These are phyloP conservation scores for Hammondia hammondi DNA, from an alignment of 169 alveolate genomes.

Conservation along the genomic window DNA sequence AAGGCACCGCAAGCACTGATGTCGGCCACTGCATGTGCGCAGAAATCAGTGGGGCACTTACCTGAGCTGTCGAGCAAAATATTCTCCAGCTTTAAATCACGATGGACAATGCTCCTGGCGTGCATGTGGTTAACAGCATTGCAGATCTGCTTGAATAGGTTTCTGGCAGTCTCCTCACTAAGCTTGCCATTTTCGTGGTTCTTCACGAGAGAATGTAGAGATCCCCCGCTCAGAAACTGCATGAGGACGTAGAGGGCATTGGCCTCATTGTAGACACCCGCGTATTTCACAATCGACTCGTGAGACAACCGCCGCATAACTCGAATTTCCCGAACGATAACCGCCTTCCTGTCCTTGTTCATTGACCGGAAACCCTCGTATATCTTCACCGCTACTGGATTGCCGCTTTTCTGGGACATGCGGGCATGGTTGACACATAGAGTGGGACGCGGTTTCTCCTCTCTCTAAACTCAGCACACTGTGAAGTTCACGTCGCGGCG, in stretches of 20 bases:
- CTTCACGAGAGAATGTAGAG: conserved; percentile 82
- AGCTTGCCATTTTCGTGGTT: conserved; percentile 79
- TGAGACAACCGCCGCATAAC: conserved; percentile 80
- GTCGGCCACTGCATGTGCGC: background rate
- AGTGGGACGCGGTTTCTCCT: too few relatives aligned
- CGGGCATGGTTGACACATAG: too few relatives aligned
- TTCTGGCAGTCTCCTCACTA: conserved; percentile 80
- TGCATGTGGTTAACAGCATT: conserved; percentile 82
- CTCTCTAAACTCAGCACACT: too few relatives aligned
- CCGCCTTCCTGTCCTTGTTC: conserved; percentile 81
- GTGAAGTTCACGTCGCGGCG: too few relatives aligned
- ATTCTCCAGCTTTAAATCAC: conserved; percentile 89
- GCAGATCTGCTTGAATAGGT: conserved; percentile 74
- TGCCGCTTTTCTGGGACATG: conserved; percentile 66
- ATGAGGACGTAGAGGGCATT: conserved; percentile 76
- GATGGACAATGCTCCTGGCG: conserved; percentile 81
- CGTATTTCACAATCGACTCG: conserved; percentile 80
- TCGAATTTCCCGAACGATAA: conserved; percentile 84
- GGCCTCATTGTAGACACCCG: conserved; percentile 49
- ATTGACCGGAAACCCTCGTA: conserved; percentile 84
- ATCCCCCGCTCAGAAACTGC: conserved; percentile 85
- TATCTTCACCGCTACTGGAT: conserved; percentile 86
- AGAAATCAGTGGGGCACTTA: conserved; percentile 1
- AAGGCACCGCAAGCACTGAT: background rate
- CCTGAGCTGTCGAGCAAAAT: conserved; percentile 79